Base-by-base conservation (phyloP, 345 rosid species). In the Heritiera fomes region DNA sequence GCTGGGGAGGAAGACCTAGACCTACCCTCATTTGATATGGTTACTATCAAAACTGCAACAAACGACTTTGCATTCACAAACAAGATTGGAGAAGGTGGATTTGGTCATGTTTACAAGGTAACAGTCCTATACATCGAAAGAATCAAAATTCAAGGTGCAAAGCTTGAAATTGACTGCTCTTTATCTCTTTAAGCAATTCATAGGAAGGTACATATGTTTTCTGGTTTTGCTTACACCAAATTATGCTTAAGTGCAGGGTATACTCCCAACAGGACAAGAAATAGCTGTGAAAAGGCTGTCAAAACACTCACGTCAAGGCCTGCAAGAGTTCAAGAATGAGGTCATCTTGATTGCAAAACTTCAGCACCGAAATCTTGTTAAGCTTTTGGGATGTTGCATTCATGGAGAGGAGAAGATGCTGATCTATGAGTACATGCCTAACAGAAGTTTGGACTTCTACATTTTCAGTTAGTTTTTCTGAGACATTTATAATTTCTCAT, bases 81-180 rank as follows among this genome's bases (percentile, higher is more conserved):
- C 73, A 86, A 83, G 76, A 82, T 91, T 1, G 94, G 94, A 58
- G 84, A 87, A 73, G 94, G 94, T 2, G 94, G 94, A 8, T 90
- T 92, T 58, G 98, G 98, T 10, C 58, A 73, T 17, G 98, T 94
- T 32, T 90, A 94, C 83, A 89, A 87, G 95, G 95, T 94, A 90
- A 82, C 1, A 56, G 23, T 6, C 23, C 18, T 56, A 18, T 18
- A 7, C 2, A 56, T 18, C 38, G 2, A 1, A 34, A 34, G 3
- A 34, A 34, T 34, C 38, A 34, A 34, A 34, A 34, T 34, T 34
- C 1, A 34, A 34, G 3, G 38, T 34, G 38, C 0, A 34, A 34
- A 34, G 38, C 0, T 1, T 34, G 38, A 34, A 34, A 34, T 34
- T 34, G 38, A 34, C 38, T 34, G 38, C 38, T 34, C 38, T 34